Evolutionary conservation across 495 filamentous ascomycete genomes (phyloP).

Genomic region (Clavariopsis aquatica): DNA sequence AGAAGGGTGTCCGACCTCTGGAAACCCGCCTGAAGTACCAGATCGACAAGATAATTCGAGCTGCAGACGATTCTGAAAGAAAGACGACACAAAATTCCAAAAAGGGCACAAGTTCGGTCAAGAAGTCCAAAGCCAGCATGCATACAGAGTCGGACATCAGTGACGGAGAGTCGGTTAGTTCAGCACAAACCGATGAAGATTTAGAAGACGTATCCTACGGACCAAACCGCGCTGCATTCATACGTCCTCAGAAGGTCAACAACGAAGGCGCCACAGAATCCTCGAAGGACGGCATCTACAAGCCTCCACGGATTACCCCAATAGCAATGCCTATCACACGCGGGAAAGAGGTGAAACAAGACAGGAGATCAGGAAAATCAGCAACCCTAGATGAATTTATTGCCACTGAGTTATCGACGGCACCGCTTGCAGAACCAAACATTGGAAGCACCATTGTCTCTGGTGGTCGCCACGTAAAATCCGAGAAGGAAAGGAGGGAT

Average conservation of each 20-base stretch:
- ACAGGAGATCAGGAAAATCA: constrained; percentile 57
- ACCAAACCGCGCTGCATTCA: constrained; percentile 64
- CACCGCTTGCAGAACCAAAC: constrained; percentile 75
- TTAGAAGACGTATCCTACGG: constrained; percentile 68
- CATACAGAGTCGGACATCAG: constrained; percentile 41
- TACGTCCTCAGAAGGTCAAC: constrained; percentile 41
- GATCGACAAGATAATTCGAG: constrained; percentile 84
- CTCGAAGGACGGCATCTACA: constrained; percentile 66
- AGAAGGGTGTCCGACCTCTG: constrained; percentile 86
- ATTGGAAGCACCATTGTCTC: constrained; percentile 79
- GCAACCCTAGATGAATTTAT: constrained; percentile 85
- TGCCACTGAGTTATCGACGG: constrained; percentile 71
- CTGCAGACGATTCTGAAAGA: constrained; percentile 69
- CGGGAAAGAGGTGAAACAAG: constrained; percentile 57
- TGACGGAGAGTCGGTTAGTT: constrained; percentile 27
- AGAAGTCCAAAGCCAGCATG: constrained; percentile 44
- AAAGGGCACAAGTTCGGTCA: constrained; percentile 41
- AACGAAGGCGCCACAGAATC: constrained; percentile 38
- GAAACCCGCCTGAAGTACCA: constrained; percentile 87
- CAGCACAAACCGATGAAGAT: constrained; percentile 45
- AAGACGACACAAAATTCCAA: constrained; percentile 15
- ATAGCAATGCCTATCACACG: constrained; percentile 61
- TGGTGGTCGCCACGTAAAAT: constrained; percentile 72
- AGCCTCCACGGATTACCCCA: constrained; percentile 79
- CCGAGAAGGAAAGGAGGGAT: constrained; percentile 63